Percentiles rank a stretch among this genome's conserved stretches.
Evolutionary conservation across 257 asterid genomes (phyloP).

Genomic region (Plantago elongata): DNA sequence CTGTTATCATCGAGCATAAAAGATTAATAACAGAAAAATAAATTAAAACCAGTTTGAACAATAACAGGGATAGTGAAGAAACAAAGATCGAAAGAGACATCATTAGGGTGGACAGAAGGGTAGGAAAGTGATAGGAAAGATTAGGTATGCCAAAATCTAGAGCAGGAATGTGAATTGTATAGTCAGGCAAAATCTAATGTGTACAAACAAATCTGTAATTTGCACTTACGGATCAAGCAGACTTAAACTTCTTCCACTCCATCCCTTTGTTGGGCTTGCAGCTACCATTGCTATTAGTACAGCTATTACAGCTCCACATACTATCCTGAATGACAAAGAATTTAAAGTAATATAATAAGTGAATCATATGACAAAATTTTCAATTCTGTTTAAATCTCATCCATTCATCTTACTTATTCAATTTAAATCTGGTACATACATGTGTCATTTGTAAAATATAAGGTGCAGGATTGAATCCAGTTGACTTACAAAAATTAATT

Average conservation of each 20-base stretch:
- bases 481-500: too few relatives aligned
- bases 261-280: constrained; percentile 98
- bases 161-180: too few relatives aligned
- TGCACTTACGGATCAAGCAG: constrained; percentile 92
- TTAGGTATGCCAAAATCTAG: too few relatives aligned
- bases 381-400: too few relatives aligned
- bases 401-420: too few relatives aligned
- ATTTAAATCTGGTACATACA: too few relatives aligned
- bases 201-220: neutral
- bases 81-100: constrained; percentile 3
- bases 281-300: constrained; percentile 86
- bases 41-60: constrained; percentile 22
- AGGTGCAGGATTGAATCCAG: too few relatives aligned
- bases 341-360: too few relatives aligned
- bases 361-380: too few relatives aligned
- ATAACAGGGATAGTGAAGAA: constrained; percentile 7
- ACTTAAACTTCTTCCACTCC: constrained; percentile 99
- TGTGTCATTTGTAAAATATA: too few relatives aligned
- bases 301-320: constrained; percentile 66
- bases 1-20: constrained; percentile 42
- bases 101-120: neutral
- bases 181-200: too few relatives aligned
- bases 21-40: constrained; percentile 9
- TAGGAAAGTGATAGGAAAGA: too few relatives aligned
- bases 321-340: constrained; percentile 50